These are phyloP conservation scores for Coleophoma eucalyptorum DNA, from an alignment of 2,329 filamentous ascomycete species.

Conservation along the genomic window DNA sequence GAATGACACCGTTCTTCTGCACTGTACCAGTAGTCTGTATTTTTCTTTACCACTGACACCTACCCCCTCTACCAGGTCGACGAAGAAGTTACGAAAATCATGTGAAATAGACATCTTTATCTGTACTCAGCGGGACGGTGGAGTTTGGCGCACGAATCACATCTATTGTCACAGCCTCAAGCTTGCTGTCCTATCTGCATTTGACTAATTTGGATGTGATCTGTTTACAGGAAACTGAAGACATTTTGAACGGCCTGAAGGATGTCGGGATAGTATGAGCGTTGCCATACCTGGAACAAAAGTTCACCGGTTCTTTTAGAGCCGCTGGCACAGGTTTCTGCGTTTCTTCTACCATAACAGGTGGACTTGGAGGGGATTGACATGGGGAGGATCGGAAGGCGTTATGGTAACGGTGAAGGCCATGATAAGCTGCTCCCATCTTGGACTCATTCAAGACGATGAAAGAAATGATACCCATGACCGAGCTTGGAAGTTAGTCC, in stretches of 20 bases:
- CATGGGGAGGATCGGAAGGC: neutral
- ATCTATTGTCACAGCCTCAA: neutral
- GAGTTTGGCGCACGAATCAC: slow-evolving; percentile 9
- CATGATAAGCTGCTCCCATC: neutral
- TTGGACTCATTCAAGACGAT: too few species aligned
- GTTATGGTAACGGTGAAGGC: neutral
- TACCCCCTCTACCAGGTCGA: slow-evolving; percentile 39
- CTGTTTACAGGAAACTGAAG: neutral
- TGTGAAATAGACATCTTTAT: slow-evolving; percentile 21
- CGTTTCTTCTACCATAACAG: neutral
- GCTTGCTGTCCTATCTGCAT: neutral
- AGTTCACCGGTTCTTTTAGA: neutral
- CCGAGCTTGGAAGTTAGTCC: too few species aligned
- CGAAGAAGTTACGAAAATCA: slow-evolving; percentile 32
- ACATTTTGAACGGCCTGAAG: neutral
- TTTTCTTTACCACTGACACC: slow-evolving; percentile 46
- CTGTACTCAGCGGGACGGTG: slow-evolving; percentile 10
- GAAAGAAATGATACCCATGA: too few species aligned
- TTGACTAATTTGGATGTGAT: neutral
- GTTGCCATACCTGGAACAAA: neutral
- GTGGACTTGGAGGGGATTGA: neutral
- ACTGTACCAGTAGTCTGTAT: neutral
- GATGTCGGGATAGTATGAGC: neutral
- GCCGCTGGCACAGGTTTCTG: neutral
- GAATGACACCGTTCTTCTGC: too few species aligned